Base-by-base conservation (phyloP, 2,329 filamentous ascomycete genomes). In the Diaporthe sp. region DNA sequence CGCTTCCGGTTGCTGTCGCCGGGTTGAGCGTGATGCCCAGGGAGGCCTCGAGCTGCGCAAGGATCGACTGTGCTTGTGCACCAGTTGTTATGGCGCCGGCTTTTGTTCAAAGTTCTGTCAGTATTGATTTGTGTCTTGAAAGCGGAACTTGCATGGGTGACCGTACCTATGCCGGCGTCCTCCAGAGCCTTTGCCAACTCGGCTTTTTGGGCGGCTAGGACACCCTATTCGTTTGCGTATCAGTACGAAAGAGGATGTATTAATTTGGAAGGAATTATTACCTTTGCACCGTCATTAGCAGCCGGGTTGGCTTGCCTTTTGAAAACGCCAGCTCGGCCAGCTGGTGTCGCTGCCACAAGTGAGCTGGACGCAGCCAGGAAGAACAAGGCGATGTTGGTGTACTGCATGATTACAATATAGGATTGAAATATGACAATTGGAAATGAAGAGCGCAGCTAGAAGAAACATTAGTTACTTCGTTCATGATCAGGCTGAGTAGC, bases 131-230 rank as follows among this genome's bases (percentile, higher is more conserved):
- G 3, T 10, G 2, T 60, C 37, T 37, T 13, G 3, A 22, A 61
- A 10, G 8, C 31, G 17, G 19, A 7, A 37, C 5, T 22, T 37
- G 1, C 2, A 15, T n/a, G 28, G 1, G 9, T 25, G 13, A 17
- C 25, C 62, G 44, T 42, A 70, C 65, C 65, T 55, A 70, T 51
- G 1, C 65, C 65, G 17, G 49, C 49, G 10, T 53, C 46, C 15
- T 55, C 65, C 17, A 70, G n/a, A 31, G 37, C 34, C 3, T 55
- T 55, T 13, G 65, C 65, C 65, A 70, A 31, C n/a, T 70, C 12
- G 3, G 65, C 65, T 22, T 70, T 55, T 19, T 70, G 65, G n/a
- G 65, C 65, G 46, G 65, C 65, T 70, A 70, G 65, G 15, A 70
- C 3, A 4, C 65, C 65, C 65, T 68, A 6, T 17, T 13, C n/a